A percentile compares a stretch with the other conserved stretches of the same genome.
Conservation (phyloP, 441 rosid genomes). For the Macaranga tanarius region DNA sequence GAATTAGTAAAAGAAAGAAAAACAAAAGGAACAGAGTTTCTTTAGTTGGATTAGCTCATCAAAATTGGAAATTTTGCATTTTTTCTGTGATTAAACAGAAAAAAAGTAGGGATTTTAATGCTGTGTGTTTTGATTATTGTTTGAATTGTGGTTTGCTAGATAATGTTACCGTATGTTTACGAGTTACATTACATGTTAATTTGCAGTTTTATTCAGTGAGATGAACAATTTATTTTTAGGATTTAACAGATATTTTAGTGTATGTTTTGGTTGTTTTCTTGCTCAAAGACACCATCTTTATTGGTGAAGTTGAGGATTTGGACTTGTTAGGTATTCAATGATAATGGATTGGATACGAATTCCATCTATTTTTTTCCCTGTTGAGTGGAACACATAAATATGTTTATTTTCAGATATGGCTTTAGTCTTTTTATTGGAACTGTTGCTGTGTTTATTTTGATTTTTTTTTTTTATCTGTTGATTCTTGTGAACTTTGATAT, state of each 20-base stretch:
- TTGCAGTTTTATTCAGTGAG: background rate
- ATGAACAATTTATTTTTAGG: slow-evolving; percentile 12
- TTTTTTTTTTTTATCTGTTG: background rate
- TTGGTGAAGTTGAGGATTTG: slow-evolving; percentile 5
- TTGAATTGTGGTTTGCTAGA: background rate
- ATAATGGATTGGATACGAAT: background rate
- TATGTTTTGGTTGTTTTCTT: background rate
- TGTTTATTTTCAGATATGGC: background rate
- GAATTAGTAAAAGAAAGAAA: background rate
- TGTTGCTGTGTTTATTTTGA: background rate
- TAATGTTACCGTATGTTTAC: background rate
- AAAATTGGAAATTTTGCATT: background rate
- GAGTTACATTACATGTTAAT: background rate
- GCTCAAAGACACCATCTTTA: background rate
- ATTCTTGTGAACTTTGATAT: background rate
- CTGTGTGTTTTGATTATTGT: background rate
- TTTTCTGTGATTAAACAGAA: slow-evolving; percentile 4
- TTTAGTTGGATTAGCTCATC: background rate
- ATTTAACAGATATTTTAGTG: background rate
- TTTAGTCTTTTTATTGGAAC: background rate
- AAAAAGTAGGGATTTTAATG: background rate
- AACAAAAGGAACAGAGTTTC: background rate
- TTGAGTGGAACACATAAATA: background rate
- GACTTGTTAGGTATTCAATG: background rate
- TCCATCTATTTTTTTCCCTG: background rate